These are phyloP conservation scores for Boeremia exigua DNA, from an alignment of 2,329 filamentous ascomycete genomes.

Conservation along the genomic window DNA sequence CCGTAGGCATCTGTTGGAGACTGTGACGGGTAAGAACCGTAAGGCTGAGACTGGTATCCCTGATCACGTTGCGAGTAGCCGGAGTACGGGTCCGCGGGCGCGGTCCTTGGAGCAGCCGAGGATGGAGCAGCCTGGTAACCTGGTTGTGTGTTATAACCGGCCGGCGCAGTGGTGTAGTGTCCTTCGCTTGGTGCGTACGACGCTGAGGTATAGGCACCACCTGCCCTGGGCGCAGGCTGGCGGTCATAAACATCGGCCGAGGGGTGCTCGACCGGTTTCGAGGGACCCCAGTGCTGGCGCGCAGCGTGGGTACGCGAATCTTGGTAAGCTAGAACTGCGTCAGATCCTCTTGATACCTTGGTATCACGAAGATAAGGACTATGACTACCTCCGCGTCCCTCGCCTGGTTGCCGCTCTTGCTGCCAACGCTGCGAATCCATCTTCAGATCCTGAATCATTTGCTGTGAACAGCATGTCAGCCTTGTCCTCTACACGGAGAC, in stretches of 20 bases:
- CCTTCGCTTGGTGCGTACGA: conserved; percentile 31
- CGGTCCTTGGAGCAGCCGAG: conserved; percentile 38
- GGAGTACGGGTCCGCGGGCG: conserved; percentile 41
- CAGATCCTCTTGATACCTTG: conserved; percentile 54
- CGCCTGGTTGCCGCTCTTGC: conserved; percentile 40
- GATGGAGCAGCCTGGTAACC: conserved; percentile 34
- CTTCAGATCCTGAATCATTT: conserved; percentile 59
- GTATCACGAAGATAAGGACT: conserved; percentile 48
- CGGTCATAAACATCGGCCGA: conserved; percentile 20
- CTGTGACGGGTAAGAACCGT: conserved; percentile 39
- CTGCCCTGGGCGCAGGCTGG: conserved; percentile 11
- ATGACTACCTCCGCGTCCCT: conserved; percentile 56
- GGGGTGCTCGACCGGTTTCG: conserved; percentile 35
- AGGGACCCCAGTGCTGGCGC: conserved; percentile 50
- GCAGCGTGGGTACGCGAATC: conserved; percentile 52
- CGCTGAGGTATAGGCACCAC: conserved; percentile 9
- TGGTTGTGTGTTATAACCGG: conserved; percentile 34
- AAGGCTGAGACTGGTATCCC: conserved; percentile 16
- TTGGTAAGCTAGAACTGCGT: conserved; percentile 53
- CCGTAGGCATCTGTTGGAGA: conserved; percentile 38
- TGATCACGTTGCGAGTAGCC: conserved; percentile 26
- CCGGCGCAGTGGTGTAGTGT: conserved; percentile 43
- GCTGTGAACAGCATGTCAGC: conserved; percentile 40
- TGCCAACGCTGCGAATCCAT: conserved; percentile 56
- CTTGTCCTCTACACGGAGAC: background rate